Percentiles rank a stretch among this genome's conserved stretches.
These are phyloP conservation scores for Kodamaea sagamina DNA, from an alignment of 805 yeast species.

Conservation along the genomic window DNA sequence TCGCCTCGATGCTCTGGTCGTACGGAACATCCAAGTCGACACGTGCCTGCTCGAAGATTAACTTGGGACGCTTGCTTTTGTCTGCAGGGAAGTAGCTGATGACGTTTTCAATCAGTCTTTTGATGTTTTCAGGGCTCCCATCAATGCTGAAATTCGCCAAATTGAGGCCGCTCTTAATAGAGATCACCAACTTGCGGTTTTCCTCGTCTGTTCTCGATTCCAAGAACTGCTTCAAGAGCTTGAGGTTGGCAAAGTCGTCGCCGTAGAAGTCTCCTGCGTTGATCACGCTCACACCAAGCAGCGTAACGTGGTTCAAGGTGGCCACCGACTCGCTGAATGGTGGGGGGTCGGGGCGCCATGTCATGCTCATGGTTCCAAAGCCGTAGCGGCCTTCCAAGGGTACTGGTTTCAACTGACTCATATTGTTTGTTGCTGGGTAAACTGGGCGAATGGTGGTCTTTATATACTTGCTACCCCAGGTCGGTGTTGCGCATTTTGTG, in stretches of 20 bases:
- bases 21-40: constrained; percentile 57
- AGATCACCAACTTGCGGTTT: constrained; percentile 52
- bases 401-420: constrained; percentile 6
- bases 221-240: constrained; percentile 58
- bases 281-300: constrained; percentile 52
- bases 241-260: constrained; percentile 49
- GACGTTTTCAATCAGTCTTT: constrained; percentile 49
- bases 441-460: too few relatives aligned
- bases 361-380: constrained; percentile 80
- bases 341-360: constrained; percentile 64
- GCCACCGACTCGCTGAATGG: constrained; percentile 55
- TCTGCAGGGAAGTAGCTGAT: constrained; percentile 23
- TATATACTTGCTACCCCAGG: too few relatives aligned
- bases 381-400: constrained; percentile 46
- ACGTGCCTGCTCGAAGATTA: constrained; percentile 69
- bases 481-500: too few relatives aligned
- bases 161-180: constrained; percentile 67
- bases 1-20: constrained; percentile 57
- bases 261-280: constrained; percentile 86
- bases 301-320: constrained; percentile 44
- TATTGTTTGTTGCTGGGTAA: not conserved
- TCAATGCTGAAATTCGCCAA: constrained; percentile 44
- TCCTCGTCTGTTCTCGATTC: constrained; percentile 55
- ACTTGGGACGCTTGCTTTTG: constrained; percentile 30
- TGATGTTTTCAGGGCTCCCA: constrained; percentile 50